Percentiles rank a stretch among this genome's conserved stretches.
Evolutionary conservation across 352 stramenopile species (phyloP).

Genomic region (Peronospora farinosa): DNA sequence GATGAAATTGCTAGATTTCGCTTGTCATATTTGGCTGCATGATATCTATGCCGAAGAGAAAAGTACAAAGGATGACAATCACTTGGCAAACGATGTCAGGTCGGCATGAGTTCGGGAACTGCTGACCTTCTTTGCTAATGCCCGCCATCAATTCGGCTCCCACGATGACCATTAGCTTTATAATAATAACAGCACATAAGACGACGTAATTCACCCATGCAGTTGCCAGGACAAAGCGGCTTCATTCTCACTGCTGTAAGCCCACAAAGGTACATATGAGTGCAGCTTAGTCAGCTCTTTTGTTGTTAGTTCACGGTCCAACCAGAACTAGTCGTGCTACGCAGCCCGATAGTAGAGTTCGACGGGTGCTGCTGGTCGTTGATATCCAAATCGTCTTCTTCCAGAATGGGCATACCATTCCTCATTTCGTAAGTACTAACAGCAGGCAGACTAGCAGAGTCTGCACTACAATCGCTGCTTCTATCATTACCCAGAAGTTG

Average conservation of each 20-base stretch:
- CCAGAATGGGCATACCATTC: constrained; percentile 51
- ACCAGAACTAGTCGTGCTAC: constrained; percentile 43
- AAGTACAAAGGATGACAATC: background rate
- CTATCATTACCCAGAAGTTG: constrained; percentile 25
- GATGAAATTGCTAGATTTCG: constrained; percentile 13
- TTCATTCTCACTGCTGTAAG: constrained; percentile 1
- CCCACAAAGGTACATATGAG: background rate
- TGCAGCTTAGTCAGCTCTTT: constrained; percentile 1
- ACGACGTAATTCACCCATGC: constrained; percentile 15
- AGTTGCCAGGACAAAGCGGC: constrained; percentile 28
- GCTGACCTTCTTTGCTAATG: no score
- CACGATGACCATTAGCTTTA: constrained; percentile 13
- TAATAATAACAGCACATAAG: constrained; percentile 30
- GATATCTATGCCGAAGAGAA: constrained; percentile 11
- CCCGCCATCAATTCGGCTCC: background rate
- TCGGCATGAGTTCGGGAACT: no score
- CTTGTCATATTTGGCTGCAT: constrained; percentile 16
- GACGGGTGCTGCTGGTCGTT: constrained; percentile 16
- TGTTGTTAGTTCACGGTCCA: constrained; percentile 46
- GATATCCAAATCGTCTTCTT: constrained; percentile 45
- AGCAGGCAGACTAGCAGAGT: constrained; percentile 30
- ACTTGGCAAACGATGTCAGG: background rate
- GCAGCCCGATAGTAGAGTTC: constrained; percentile 23
- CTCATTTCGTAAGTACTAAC: constrained; percentile 51
- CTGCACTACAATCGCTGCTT: constrained; percentile 29